Evolutionary conservation across 1,284 basidiomycete genomes (phyloP).

Genomic region (Ganoderma boninense): DNA sequence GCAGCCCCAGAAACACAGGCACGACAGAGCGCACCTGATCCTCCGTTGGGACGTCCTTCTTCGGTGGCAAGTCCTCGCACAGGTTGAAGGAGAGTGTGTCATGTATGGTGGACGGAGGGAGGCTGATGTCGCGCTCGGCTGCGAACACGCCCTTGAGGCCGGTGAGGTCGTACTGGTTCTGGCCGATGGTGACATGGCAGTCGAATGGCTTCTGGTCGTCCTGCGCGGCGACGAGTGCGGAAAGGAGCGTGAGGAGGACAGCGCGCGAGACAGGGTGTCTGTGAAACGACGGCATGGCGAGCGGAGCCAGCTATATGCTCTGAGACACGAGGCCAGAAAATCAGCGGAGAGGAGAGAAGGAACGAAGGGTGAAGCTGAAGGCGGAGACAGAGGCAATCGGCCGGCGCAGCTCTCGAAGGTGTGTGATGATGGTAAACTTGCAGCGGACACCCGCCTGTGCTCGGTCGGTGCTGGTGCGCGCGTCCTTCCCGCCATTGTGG

Average conservation of each 20-base stretch:
- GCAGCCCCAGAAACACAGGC: neutral
- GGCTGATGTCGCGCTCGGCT: conserved; percentile 47
- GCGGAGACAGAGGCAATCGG: conserved; percentile 14
- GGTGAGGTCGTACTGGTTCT: conserved; percentile 66
- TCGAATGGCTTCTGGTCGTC: conserved; percentile 54
- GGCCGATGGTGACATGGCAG: conserved; percentile 59
- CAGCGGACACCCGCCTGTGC: conserved; percentile 2
- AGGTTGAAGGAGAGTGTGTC: conserved; percentile 52
- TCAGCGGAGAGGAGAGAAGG: neutral
- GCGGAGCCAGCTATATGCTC: conserved; percentile 3
- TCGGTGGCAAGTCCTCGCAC: conserved; percentile 63
- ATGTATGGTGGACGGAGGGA: conserved; percentile 48
- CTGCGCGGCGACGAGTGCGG: conserved; percentile 45
- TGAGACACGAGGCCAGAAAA: neutral
- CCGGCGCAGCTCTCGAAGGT: conserved; percentile 7
- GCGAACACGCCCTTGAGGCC: conserved; percentile 58
- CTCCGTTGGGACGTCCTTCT: conserved; percentile 54
- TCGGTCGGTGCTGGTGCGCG: conserved; percentile 12
- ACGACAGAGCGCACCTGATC: conserved; percentile 73
- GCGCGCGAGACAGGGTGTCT: conserved; percentile 38
- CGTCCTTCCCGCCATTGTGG: conserved; percentile 11
- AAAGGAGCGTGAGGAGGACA: conserved; percentile 45
- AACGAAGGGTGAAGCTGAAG: conserved; percentile 5
- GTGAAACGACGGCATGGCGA: conserved; percentile 38
- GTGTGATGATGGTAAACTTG: conserved; percentile 2